phyloP scores from a whole-genome alignment of 2,329 filamentous ascomycete species.

The Colletotrichum tropicale region DNA sequence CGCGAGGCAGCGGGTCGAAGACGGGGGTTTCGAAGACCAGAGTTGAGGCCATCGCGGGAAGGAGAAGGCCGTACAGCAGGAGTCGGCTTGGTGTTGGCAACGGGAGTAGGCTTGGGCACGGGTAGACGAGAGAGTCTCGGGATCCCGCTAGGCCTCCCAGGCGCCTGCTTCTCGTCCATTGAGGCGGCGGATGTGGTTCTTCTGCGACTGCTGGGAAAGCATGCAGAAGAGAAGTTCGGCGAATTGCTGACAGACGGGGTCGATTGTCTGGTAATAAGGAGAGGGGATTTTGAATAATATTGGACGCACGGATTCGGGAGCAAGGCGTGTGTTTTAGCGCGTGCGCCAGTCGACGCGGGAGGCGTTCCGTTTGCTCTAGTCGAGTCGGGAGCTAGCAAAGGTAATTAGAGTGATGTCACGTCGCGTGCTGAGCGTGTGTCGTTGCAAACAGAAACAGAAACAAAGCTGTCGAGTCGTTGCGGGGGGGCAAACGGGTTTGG shows the following conservation, averaged over 20 bases:
- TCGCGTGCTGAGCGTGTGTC: background rate
- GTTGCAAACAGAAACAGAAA: background rate
- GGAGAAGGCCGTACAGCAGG: slow-evolving; percentile 31
- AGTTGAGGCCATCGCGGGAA: slow-evolving; percentile 31
- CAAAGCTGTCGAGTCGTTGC: background rate
- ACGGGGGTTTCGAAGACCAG: slow-evolving; percentile 26
- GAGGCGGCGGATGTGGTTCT: background rate
- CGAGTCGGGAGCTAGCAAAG: slow-evolving; percentile 7
- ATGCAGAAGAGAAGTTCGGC: background rate
- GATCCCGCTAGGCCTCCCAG: slow-evolving; percentile 30
- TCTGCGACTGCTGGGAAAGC: background rate
- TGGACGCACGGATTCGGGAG: background rate
- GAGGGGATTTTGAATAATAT: background rate
- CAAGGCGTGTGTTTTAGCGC: background rate
- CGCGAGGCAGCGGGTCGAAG: slow-evolving; percentile 40
- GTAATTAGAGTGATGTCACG: background rate
- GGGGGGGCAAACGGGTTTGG: background rate
- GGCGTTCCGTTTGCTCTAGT: slow-evolving; percentile 3
- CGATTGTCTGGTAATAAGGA: background rate
- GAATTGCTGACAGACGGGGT: background rate
- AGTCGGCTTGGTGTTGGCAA: slow-evolving; percentile 8
- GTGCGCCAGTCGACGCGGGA: background rate
- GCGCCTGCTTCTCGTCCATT: slow-evolving; percentile 21
- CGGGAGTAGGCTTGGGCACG: slow-evolving; percentile 31
- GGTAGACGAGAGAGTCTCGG: slow-evolving; percentile 44